Base-by-base conservation (phyloP, 352 stramenopile species). In the Globisporangium polare region DNA sequence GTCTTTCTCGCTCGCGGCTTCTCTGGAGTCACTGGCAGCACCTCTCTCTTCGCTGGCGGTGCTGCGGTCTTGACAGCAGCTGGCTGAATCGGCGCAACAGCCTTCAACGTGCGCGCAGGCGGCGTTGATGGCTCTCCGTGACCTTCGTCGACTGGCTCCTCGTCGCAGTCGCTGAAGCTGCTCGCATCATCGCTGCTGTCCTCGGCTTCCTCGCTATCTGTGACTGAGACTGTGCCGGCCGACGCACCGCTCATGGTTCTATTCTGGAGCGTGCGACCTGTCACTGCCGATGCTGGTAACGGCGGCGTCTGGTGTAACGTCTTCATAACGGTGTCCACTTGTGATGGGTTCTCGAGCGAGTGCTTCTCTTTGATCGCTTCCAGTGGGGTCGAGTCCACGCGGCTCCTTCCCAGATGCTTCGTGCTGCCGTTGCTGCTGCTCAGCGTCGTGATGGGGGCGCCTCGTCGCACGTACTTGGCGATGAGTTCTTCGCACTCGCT, bases 141-240 rank as follows among this genome's bases (percentile, higher is more conserved):
- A 37, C 46, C n/a, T 22, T 70, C 51, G 20, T 62, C 62, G 20
- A 77, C 46, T 27, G 53, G 57, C n/a, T 72, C 68, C 26, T 74
- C 58, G 53, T 74, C 45, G 49, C 69, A 72, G 41, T 61, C 39
- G 42, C 49, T 45, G 35, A 41, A 29, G 55, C 47, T 52, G 20
- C 42, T 74, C 50, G 15, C 57, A 51, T 31, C 24, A 60, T 41
- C 58, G 31, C 41, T 63, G 53, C 35, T 53, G 15, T 64, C 58
- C 2, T 67, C 58, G 3, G 66, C 41, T 24, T 61, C 68, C 13
- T 76, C 71, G 41, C 68, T 70, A 22, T 70, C 62, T 39, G 68
- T 72, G 41, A 65, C 55, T 72, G 71, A 75, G 65, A 78, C 45
- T 46, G 68, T 74, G 71, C 56, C 35, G 5, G 57, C 43, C 26